Conservation (phyloP, 1,284 basidiomycete species). For the Pseudozyma sp. region DNA sequence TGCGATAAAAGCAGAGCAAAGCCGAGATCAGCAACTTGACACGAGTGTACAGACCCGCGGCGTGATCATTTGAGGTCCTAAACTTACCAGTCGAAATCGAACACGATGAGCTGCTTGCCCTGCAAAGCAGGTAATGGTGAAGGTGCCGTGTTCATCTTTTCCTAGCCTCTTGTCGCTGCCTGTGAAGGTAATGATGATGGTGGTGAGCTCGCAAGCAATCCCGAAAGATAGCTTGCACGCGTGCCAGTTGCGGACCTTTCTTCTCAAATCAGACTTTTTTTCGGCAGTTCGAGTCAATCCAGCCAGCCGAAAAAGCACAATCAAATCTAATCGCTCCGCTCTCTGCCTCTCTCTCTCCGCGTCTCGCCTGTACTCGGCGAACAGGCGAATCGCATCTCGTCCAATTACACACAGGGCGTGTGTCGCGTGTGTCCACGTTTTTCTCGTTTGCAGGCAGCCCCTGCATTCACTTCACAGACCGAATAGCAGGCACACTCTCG, state of each 20-base stretch:
- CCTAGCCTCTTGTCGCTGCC: background rate
- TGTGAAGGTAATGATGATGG: background rate
- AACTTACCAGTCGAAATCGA: constrained; percentile 94
- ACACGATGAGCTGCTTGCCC: constrained; percentile 82
- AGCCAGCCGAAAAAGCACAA: too few relatives aligned
- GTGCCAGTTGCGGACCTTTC: background rate
- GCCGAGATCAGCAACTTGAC: too few relatives aligned
- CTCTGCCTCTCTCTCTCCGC: background rate
- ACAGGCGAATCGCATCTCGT: background rate
- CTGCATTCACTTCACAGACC: background rate
- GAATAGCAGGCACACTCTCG: background rate
- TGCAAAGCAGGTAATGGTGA: constrained; percentile 44
- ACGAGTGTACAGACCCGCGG: too few relatives aligned
- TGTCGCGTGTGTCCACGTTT: constrained; percentile 29
- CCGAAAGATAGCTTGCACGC: too few relatives aligned
- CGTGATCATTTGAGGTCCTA: too few relatives aligned
- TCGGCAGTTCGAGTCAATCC: constrained; percentile 4
- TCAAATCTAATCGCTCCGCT: background rate
- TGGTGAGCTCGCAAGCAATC: too few relatives aligned
- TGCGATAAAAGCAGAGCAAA: too few relatives aligned
- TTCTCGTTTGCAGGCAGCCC: background rate
- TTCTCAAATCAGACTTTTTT: background rate
- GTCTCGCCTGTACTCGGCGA: background rate
- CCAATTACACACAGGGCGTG: constrained; percentile 12
- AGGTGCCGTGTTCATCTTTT: constrained; percentile 42